A percentile compares a stretch with the other conserved stretches of the same genome.
phyloP scores from a whole-genome alignment of 2,329 filamentous ascomycete genomes.

The Aspergillus cejpii region DNA sequence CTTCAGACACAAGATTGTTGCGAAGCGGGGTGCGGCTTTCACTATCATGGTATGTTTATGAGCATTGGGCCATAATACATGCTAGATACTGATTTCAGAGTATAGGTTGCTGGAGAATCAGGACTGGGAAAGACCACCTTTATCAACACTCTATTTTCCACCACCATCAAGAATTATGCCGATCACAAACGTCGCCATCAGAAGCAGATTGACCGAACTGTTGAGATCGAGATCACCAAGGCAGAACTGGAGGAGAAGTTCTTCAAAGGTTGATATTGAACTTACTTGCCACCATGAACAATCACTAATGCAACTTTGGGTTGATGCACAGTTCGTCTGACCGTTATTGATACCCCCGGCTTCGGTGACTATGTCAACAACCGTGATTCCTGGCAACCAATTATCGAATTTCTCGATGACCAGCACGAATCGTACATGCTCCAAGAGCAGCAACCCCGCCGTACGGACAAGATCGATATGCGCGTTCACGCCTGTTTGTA shows the following conservation, averaged over 20 bases:
- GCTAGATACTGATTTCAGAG: slow-evolving; percentile 22
- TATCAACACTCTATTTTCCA: slow-evolving; percentile 99
- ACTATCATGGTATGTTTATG: slow-evolving; percentile 80
- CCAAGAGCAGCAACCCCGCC: slow-evolving; percentile 97
- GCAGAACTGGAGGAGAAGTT: slow-evolving; percentile 99
- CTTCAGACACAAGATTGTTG: slow-evolving; percentile 62
- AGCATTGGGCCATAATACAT: background rate
- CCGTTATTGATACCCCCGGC: slow-evolving; percentile 96
- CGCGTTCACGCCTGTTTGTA: slow-evolving; percentile 97
- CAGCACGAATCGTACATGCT: slow-evolving; percentile 99
- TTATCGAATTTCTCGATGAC: slow-evolving; percentile 99
- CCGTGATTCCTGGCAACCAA: slow-evolving; percentile 99
- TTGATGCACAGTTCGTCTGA: slow-evolving; percentile 72
- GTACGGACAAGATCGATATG: slow-evolving; percentile 97
- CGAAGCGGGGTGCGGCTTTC: slow-evolving; percentile 88
- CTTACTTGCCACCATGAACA: background rate
- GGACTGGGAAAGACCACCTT: slow-evolving; percentile 99
- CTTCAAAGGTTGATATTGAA: slow-evolving; percentile 75
- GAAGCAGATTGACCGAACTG: slow-evolving; percentile 99
- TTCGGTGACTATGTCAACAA: slow-evolving; percentile 99
- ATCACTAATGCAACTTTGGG: slow-evolving; percentile 13
- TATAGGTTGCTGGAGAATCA: slow-evolving; percentile 92
- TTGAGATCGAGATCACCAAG: slow-evolving; percentile 99
- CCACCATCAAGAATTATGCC: slow-evolving; percentile 99
- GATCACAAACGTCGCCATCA: slow-evolving; percentile 98